Evolutionary conservation across 169 alveolate species (phyloP).

Genomic region (Neospora caninum): DNA sequence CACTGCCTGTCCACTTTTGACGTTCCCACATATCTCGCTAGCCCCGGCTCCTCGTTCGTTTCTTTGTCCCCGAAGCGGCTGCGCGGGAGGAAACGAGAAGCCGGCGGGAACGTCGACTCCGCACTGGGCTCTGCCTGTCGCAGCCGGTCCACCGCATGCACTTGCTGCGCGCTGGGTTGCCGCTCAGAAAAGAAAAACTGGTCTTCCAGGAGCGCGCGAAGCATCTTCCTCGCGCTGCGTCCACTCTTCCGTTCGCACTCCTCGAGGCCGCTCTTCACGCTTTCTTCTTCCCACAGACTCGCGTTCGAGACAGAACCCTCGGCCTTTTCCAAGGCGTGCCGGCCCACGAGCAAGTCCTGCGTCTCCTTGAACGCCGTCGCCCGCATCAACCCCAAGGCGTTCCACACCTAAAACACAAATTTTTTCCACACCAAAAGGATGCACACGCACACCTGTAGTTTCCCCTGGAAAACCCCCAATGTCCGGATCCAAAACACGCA

Average conservation of each 20-base stretch:
- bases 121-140: not conserved
- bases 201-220: not conserved
- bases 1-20: no score
- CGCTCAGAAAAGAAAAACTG: slow-evolving; percentile 17
- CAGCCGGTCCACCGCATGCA: slow-evolving; percentile 4
- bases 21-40: no score
- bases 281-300: no score
- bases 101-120: not conserved
- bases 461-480: no score
- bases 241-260: not conserved
- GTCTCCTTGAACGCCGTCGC: slow-evolving; percentile 8
- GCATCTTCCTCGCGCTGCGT: not conserved
- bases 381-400: not conserved
- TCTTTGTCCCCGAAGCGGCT: not conserved
- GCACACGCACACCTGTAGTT: no score
- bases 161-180: not conserved
- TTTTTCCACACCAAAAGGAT: no score
- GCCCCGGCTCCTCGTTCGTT: not conserved
- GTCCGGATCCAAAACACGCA: no score
- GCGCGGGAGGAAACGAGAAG: not conserved
- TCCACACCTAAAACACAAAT: no score
- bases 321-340: not conserved
- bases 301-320: no score
- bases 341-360: not conserved
- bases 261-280: no score